Percentiles rank a stretch among this genome's conserved stretches.
These are phyloP conservation scores for Fusarium transvaalense DNA, from an alignment of 2,329 filamentous ascomycete genomes.

Conservation along the genomic window DNA sequence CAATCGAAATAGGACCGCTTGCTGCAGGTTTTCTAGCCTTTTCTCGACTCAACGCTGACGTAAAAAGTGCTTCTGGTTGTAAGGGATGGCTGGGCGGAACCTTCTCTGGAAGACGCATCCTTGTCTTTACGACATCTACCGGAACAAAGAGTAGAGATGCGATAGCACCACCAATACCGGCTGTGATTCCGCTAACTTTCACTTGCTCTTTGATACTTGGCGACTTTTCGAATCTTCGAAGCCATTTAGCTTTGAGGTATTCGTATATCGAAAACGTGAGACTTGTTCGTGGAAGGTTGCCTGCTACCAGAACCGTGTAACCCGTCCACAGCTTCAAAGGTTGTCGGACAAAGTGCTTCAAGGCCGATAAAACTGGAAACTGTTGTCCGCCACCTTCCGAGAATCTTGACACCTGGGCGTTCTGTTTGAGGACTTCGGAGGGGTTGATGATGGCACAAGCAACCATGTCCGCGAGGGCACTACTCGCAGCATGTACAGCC, in stretches of 20 bases:
- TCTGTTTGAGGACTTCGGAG: conserved; percentile 33
- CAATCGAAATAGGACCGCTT: conserved; percentile 18
- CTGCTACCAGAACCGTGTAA: conserved; percentile 29
- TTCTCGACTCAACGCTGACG: conserved; percentile 1
- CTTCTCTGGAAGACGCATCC: conserved; percentile 27
- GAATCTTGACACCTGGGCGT: conserved; percentile 27
- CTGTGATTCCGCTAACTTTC: conserved; percentile 27
- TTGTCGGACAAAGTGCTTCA: conserved; percentile 26
- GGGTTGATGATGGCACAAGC: conserved; percentile 37
- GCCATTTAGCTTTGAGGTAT: conserved; percentile 22
- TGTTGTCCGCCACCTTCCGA: background rate
- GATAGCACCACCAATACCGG: conserved; percentile 28
- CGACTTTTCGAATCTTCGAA: background rate
- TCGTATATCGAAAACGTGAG: conserved; percentile 34
- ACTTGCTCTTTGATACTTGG: conserved; percentile 11
- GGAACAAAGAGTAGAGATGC: conserved; percentile 28
- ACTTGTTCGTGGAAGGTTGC: conserved; percentile 32
- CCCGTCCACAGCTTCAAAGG: conserved; percentile 33
- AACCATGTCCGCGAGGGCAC: conserved; percentile 31
- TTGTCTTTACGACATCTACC: conserved; percentile 28
- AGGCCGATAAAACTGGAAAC: conserved; percentile 8
- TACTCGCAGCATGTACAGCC: conserved; percentile 26
- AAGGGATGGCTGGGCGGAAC: conserved; percentile 2
- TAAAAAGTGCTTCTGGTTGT: conserved; percentile 19
- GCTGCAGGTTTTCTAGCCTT: conserved; percentile 6